A percentile compares a stretch with the other conserved stretches of the same genome.
Evolutionary conservation across 2,329 filamentous ascomycete genomes (phyloP).

Genomic region (Colletotrichum cereale): DNA sequence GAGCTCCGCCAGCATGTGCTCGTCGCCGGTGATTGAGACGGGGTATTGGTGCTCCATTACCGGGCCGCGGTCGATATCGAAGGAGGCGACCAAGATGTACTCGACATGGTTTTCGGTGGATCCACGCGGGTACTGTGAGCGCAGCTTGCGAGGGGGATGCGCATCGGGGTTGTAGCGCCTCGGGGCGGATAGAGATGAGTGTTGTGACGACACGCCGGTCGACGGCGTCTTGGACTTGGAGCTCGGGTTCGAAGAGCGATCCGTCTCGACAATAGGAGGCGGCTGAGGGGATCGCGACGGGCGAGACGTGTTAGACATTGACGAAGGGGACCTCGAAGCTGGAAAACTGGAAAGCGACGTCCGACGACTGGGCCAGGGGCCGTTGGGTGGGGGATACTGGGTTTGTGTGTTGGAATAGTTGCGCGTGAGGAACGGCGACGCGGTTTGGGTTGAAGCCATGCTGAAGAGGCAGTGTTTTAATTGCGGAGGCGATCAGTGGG

Average conservation of each 20-base stretch:
- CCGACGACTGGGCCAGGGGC: constrained; percentile 53
- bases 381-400: constrained; percentile 48
- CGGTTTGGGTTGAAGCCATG: constrained; percentile 57
- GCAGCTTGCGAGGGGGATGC: constrained; percentile 68
- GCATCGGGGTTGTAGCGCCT: constrained; percentile 64
- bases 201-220: constrained; percentile 67
- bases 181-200: constrained; percentile 69
- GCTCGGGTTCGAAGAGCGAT: constrained; percentile 70
- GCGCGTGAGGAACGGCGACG: constrained; percentile 58
- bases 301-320: constrained; percentile 67
- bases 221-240: constrained; percentile 72
- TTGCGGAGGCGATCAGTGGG: constrained; percentile 36
- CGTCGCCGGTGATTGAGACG: constrained; percentile 93
- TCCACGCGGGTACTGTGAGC: constrained; percentile 81
- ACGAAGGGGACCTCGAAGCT: constrained; percentile 68
- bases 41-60: constrained; percentile 99
- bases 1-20: constrained; percentile 97
- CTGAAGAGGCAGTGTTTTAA: constrained; percentile 25
- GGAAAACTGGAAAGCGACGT: constrained; percentile 76
- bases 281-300: constrained; percentile 69
- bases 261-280: constrained; percentile 59
- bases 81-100: constrained; percentile 96
- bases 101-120: constrained; percentile 93
- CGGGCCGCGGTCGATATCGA: constrained; percentile 95
- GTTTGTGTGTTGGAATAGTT: constrained; percentile 53